A percentile compares a stretch with the other conserved stretches of the same genome.
phyloP scores from a whole-genome alignment of 2,329 filamentous ascomycete species.

The Pseudogymnoascus sp. region DNA sequence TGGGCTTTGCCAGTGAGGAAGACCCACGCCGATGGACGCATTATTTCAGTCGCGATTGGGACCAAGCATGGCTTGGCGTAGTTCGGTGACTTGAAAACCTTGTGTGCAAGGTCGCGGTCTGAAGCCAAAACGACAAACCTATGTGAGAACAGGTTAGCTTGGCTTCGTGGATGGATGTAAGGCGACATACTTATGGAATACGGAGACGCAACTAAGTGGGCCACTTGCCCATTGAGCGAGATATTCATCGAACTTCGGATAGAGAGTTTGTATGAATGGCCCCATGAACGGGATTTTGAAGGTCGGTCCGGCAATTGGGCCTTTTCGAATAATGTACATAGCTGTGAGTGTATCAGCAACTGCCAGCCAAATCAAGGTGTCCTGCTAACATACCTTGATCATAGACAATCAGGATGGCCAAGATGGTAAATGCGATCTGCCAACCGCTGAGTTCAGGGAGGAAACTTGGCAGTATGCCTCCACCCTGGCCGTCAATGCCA shows the following conservation, averaged over 20 bases:
- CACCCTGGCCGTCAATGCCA: not conserved
- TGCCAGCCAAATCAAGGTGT: not conserved
- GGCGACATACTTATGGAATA: constrained; percentile 67
- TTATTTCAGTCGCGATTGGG: constrained; percentile 65
- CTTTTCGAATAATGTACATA: constrained; percentile 54
- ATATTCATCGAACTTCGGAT: constrained; percentile 67
- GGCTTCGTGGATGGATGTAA: not conserved
- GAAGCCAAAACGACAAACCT: constrained; percentile 76
- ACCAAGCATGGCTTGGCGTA: constrained; percentile 74
- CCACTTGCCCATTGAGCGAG: constrained; percentile 71
- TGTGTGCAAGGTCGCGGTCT: constrained; percentile 69
- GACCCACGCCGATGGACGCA: constrained; percentile 68
- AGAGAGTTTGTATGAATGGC: constrained; percentile 66
- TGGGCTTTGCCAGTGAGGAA: constrained; percentile 71
- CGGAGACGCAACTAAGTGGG: constrained; percentile 71
- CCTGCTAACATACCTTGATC: constrained; percentile 32
- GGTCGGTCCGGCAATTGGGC: constrained; percentile 52
- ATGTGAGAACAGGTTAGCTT: not conserved
- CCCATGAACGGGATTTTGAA: constrained; percentile 65
- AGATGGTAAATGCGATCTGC: constrained; percentile 29
- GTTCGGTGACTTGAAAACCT: constrained; percentile 70
- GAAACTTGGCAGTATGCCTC: not conserved
- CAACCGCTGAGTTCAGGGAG: constrained; percentile 18
- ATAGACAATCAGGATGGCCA: constrained; percentile 32
- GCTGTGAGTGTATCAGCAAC: constrained; percentile 32